phyloP scores from a whole-genome alignment of 306 rosid species.

The Hylodesmum podocarpum region DNA sequence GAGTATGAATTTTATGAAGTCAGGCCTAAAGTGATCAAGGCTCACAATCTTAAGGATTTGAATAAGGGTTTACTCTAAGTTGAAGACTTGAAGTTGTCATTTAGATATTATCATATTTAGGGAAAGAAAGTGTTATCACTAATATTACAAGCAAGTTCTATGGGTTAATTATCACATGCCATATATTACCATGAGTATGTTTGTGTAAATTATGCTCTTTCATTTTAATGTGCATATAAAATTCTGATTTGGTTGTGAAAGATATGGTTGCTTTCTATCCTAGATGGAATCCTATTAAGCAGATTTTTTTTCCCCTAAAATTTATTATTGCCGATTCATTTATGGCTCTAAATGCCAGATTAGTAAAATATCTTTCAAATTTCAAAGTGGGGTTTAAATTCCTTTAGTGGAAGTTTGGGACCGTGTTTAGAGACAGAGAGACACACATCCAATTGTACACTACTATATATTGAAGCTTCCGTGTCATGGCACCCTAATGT shows the following conservation, averaged over 20 bases:
- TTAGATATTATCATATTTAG: background rate
- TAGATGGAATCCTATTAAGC: background rate
- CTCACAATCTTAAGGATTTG: background rate
- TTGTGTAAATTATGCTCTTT: background rate
- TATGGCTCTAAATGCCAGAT: background rate
- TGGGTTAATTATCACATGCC: background rate
- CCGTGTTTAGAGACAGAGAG: background rate
- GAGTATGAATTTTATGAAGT: background rate
- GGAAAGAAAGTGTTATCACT: background rate
- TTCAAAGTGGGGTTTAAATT: background rate
- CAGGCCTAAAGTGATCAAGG: background rate
- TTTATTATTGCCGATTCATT: background rate
- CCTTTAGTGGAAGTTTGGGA: background rate
- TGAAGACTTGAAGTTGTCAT: background rate
- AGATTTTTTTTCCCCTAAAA: background rate
- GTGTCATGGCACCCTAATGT: background rate
- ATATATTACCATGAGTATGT: background rate
- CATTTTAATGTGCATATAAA: background rate
- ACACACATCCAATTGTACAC: background rate
- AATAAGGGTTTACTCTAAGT: background rate
- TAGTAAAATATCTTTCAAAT: slow-evolving; percentile 3
- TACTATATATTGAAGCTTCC: background rate
- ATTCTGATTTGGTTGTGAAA: background rate
- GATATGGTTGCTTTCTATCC: background rate
- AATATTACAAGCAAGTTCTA: background rate